Evolutionary conservation across 164 flowering plant genomes (phyloP), one percentile per base, ranked within the genome.

Genomic region (Piper betle): DNA sequence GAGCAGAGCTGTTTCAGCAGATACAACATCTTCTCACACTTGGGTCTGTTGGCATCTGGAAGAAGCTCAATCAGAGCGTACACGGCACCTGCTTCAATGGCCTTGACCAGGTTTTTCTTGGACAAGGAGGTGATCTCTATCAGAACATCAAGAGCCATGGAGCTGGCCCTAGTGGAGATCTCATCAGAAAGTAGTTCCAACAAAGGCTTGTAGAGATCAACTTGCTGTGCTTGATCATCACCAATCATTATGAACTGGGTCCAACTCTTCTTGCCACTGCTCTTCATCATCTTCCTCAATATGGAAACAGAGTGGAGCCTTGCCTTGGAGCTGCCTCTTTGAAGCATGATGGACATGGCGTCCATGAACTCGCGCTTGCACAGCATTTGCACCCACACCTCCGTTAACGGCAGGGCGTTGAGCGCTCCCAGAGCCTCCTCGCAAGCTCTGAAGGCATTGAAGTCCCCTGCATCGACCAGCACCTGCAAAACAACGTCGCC

Each of bases 71-170:
- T 65, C 4, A 85, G 68, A 0, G 80, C 57, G 43, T 79, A 73
- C 0, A 88, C 64, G 0, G 85, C 88, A 3, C 91, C 91, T 0
- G 90, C 81, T 54, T 88, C 91, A 3, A 85, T 69, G 1, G 83
- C 86, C 65, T 74, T 77, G 6, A 79, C 15, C 38, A 77, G 38
- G 55, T 62, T 79, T 46, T 74, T 81, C 71, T 77, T 76, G 5
- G 79, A 82, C 0, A 74, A 17, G 3, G 62, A 37, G 6, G 80
- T 40, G 9, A 84, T 79, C 15, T 79, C 74, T 0, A 82, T 73
- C 58, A 87, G 39, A 4, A 80, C 77, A 41, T 84, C 79, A 46
- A 87, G 50, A 1, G 84, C 87, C 59, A 67, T 61, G 5, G 86
- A 73, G 20, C 84, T 78, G 7, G 85, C 83, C 66, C 74, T 79